Conservation (phyloP, 129 eudicot genomes). For the Artemisia annua region DNA sequence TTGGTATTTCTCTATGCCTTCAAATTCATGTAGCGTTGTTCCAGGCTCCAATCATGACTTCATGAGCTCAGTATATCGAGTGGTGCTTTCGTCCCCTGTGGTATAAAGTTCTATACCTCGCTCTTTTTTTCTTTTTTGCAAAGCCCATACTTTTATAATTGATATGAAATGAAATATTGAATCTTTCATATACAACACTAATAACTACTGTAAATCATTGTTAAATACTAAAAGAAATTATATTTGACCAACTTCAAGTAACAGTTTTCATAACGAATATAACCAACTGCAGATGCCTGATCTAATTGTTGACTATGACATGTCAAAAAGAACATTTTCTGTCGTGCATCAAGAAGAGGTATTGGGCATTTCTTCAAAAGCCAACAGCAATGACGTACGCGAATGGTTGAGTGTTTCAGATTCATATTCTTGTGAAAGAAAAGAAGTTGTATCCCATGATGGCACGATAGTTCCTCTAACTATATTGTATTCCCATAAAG, state of each 20-base stretch:
- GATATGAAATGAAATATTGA: too few species aligned
- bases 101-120: slow-evolving; percentile 33
- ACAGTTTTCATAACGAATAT: background rate
- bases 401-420: slow-evolving; percentile 50
- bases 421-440: slow-evolving; percentile 58
- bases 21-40: slow-evolving; percentile 48
- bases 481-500: slow-evolving; percentile 56
- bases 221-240: slow-evolving; percentile 12
- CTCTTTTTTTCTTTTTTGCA: background rate
- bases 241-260: background rate
- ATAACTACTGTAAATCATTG: background rate
- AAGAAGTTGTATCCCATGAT: slow-evolving; percentile 71
- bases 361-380: slow-evolving; percentile 34
- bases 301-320: slow-evolving; percentile 77
- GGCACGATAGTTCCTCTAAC: slow-evolving; percentile 72
- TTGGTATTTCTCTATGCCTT: slow-evolving; percentile 88
- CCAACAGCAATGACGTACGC: slow-evolving; percentile 23
- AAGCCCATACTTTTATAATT: background rate
- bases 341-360: slow-evolving; percentile 83
- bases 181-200: slow-evolving; percentile 7
- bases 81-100: slow-evolving; percentile 91
- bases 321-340: slow-evolving; percentile 52
- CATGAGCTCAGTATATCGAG: slow-evolving; percentile 62
- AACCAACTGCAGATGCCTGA: slow-evolving; percentile 67
- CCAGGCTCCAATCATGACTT: slow-evolving; percentile 94